Conservation (phyloP, 345 rosid species). For the Euphorbia tirucalli region DNA sequence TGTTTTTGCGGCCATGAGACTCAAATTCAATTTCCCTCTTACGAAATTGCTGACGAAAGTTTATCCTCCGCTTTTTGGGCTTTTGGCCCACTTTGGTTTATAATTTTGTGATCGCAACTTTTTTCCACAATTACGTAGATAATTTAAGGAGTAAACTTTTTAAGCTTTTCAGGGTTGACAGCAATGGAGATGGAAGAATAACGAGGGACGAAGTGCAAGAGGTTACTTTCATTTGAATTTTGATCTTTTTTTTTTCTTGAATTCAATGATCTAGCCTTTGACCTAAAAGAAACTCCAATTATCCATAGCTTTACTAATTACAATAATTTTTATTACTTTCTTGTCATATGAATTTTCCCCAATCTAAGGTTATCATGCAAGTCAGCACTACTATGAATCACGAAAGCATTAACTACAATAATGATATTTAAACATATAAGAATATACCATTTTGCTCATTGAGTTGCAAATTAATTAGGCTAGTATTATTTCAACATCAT, state of each 20-base stretch:
- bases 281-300: neutral
- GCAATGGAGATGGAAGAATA: slow-evolving; percentile 84
- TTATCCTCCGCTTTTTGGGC: neutral
- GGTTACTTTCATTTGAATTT: slow-evolving; percentile 32
- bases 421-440: neutral
- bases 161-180: slow-evolving; percentile 70
- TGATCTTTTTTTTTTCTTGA: neutral
- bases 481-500: neutral
- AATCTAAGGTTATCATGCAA: neutral
- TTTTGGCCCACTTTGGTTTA: neutral
- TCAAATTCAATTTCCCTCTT: too few relatives aligned
- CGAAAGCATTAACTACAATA: too few relatives aligned
- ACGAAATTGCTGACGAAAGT: too few relatives aligned
- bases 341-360: neutral
- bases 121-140: neutral
- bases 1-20: too few relatives aligned
- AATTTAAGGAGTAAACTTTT: neutral
- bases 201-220: slow-evolving; percentile 86
- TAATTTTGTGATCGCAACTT: neutral
- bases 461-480: neutral
- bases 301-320: too few relatives aligned
- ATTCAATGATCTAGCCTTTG: neutral
- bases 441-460: neutral
- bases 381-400: too few relatives aligned
- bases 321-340: too few relatives aligned